phyloP scores from a whole-genome alignment of 306 rosid genomes.

The Fagus sylvatica region DNA sequence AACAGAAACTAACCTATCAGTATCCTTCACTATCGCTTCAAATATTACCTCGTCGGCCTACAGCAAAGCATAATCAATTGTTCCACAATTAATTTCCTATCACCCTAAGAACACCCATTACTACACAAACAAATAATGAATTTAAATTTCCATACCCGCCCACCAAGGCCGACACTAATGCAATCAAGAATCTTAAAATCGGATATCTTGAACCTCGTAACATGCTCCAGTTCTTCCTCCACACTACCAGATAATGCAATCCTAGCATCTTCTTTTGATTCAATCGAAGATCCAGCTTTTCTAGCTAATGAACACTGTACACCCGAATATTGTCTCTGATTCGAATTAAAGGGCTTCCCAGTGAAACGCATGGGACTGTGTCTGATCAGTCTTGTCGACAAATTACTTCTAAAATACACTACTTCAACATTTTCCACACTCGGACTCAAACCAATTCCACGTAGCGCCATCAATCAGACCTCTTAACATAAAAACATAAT shows the following conservation, averaged over 20 bases:
- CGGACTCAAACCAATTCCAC: slow-evolving; percentile 50
- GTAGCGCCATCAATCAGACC: slow-evolving; percentile 63
- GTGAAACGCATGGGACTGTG: slow-evolving; percentile 41
- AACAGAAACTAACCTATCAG: slow-evolving; percentile 60
- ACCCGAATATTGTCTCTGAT: slow-evolving; percentile 35
- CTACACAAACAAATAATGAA: slow-evolving; percentile 13
- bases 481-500: slow-evolving; percentile 15
- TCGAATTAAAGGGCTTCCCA: slow-evolving; percentile 31
- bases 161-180: slow-evolving; percentile 89
- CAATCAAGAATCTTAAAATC: slow-evolving; percentile 65
- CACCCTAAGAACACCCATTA: neutral
- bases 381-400: slow-evolving; percentile 57
- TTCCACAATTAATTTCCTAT: slow-evolving; percentile 17
- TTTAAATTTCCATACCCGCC: slow-evolving; percentile 67
- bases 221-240: slow-evolving; percentile 88
- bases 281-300: slow-evolving; percentile 47
- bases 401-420: slow-evolving; percentile 47
- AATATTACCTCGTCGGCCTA: slow-evolving; percentile 83
- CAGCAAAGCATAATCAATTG: slow-evolving; percentile 46
- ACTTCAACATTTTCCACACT: slow-evolving; percentile 43
- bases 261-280: slow-evolving; percentile 41
- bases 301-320: slow-evolving; percentile 49
- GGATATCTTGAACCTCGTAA: slow-evolving; percentile 72
- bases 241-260: slow-evolving; percentile 31
- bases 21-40: slow-evolving; percentile 69